These are phyloP conservation scores for Elongisporangium anandrum DNA, from an alignment of 352 stramenopile genomes.

Conservation along the genomic window DNA sequence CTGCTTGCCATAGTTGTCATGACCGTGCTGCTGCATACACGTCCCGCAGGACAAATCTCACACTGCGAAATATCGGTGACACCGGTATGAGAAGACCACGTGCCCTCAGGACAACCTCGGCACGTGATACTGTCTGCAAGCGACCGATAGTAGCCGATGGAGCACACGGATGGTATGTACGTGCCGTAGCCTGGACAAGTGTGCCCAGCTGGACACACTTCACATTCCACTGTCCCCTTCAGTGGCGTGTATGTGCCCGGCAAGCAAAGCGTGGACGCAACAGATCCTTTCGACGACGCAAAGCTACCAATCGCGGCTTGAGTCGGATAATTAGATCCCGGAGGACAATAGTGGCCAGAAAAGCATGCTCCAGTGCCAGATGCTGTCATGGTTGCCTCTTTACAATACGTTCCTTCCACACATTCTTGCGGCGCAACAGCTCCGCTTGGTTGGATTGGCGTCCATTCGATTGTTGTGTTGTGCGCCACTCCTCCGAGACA, in stretches of 20 bases:
- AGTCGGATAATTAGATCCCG: conserved; percentile 81
- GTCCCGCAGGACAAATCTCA: conserved; percentile 92
- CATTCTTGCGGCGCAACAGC: conserved; percentile 89
- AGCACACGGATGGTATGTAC: conserved; percentile 95
- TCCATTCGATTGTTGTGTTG: conserved; percentile 89
- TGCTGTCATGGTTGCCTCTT: conserved; percentile 66
- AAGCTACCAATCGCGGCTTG: conserved; percentile 93
- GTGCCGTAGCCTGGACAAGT: conserved; percentile 93
- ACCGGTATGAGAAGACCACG: conserved; percentile 90
- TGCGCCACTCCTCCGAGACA: conserved; percentile 95
- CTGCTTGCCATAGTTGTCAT: conserved; percentile 87
- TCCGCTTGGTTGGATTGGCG: conserved; percentile 81
- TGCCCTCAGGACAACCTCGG: conserved; percentile 92
- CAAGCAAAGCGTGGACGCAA: conserved; percentile 94
- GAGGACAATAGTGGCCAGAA: conserved; percentile 95
- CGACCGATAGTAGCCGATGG: conserved; percentile 91
- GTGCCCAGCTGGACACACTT: conserved; percentile 92
- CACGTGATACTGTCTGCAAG: conserved; percentile 95
- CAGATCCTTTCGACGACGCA: conserved; percentile 74
- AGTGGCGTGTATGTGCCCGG: conserved; percentile 95
- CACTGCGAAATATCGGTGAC: conserved; percentile 94
- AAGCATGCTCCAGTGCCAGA: conserved; percentile 89
- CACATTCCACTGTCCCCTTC: conserved; percentile 82
- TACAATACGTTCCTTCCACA: conserved; percentile 94
- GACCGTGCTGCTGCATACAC: conserved; percentile 88